Evolutionary conservation across 306 rosid genomes (phyloP).

Genomic region (Vicia villosa): DNA sequence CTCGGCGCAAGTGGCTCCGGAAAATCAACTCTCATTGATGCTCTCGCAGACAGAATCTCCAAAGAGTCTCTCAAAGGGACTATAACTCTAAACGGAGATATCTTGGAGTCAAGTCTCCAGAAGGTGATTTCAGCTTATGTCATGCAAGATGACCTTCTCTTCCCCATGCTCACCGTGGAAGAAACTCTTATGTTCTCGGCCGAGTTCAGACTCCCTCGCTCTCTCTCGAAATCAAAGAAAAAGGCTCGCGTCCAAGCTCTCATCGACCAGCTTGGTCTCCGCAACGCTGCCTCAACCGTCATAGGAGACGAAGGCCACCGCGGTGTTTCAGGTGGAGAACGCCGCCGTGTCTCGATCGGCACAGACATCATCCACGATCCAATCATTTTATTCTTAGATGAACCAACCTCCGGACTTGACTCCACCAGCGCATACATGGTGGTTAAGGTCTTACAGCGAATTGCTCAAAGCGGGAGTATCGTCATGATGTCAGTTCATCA

Average conservation of each 20-base stretch:
- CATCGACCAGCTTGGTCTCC: conserved; percentile 79
- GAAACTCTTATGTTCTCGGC: conserved; percentile 97
- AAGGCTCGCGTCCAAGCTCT: conserved; percentile 75
- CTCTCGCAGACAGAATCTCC: conserved; percentile 76
- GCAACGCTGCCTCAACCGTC: conserved; percentile 64
- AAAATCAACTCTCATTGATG: conserved; percentile 86
- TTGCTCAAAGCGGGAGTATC: conserved; percentile 87
- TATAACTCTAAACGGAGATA: conserved; percentile 61
- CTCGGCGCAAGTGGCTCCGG: conserved; percentile 97
- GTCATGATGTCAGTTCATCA: conserved; percentile 85
- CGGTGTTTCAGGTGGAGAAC: conserved; percentile 88
- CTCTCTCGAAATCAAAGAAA: conserved; percentile 74
- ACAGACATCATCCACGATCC: conserved; percentile 91
- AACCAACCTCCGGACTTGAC: conserved; percentile 90
- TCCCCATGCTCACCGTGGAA: conserved; percentile 93
- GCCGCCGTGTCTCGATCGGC: conserved; percentile 90
- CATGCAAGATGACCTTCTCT: conserved; percentile 95
- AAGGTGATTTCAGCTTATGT: conserved; percentile 90
- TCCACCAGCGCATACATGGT: conserved; percentile 96
- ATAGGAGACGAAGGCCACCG: conserved; percentile 94
- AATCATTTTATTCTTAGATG: conserved; percentile 78
- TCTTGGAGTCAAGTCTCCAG: conserved; percentile 54
- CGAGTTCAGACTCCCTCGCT: conserved; percentile 80
- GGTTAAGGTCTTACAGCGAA: conserved; percentile 79
- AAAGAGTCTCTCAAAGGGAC: conserved; percentile 75